phyloP scores from a whole-genome alignment of 441 rosid species.

The Pelargonium citronellum region DNA sequence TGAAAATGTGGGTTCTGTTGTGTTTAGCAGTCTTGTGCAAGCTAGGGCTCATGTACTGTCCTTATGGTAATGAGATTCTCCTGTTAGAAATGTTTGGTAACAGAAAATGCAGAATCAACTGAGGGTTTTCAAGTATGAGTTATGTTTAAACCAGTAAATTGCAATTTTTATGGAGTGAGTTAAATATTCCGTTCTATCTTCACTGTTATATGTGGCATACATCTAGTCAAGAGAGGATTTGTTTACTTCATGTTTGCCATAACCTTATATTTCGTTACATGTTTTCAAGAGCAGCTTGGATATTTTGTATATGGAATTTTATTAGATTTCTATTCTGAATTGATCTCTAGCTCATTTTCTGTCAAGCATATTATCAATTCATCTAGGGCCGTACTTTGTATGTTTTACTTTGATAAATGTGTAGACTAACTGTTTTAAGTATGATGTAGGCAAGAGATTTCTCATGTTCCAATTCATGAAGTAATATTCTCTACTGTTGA shows the following conservation, averaged over 20 bases:
- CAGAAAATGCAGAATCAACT: background rate
- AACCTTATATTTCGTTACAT: too few species aligned
- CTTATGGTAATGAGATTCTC: background rate
- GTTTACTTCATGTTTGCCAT: too few species aligned
- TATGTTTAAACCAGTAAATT: background rate
- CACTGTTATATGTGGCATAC: too few species aligned
- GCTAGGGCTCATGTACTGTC: background rate
- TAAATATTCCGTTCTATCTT: too few species aligned
- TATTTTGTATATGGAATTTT: background rate
- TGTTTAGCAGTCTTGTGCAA: background rate
- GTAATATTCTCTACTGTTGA: constrained; percentile 65
- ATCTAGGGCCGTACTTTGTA: background rate
- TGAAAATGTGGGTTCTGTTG: too few species aligned
- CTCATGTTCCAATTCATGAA: constrained; percentile 49
- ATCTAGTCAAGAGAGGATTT: too few species aligned
- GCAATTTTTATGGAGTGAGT: background rate
- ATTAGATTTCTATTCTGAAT: background rate
- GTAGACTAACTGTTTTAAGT: constrained; percentile 13
- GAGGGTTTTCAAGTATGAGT: too few species aligned
- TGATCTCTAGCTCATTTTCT: background rate
- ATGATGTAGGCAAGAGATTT: constrained; percentile 42
- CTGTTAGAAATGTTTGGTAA: background rate
- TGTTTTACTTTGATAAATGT: background rate
- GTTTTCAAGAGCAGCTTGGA: background rate
- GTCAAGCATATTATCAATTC: background rate